Percentiles rank a stretch among this genome's conserved stretches.
Evolutionary conservation across 306 rosid genomes (phyloP).

Genomic region (Dryas octopetala): DNA sequence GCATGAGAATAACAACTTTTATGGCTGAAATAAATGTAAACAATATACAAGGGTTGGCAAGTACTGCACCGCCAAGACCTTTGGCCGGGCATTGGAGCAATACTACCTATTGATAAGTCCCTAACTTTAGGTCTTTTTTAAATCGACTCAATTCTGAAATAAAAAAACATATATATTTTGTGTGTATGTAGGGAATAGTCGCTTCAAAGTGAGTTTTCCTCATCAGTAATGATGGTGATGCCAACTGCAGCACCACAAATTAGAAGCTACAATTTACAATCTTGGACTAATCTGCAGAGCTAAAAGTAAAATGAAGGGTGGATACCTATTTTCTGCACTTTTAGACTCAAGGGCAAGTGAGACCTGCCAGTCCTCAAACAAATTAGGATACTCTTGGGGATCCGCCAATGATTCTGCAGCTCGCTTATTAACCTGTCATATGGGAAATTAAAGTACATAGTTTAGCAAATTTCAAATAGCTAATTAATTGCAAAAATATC

Average conservation of each 20-base stretch:
- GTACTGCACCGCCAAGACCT: not conserved
- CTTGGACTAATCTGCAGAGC: not conserved
- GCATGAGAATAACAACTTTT: not conserved
- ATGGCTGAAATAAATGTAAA: not conserved
- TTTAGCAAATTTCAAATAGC: not conserved
- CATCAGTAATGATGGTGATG: not conserved
- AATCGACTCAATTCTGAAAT: too few relatives aligned
- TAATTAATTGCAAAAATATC: not conserved
- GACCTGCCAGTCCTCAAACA: conserved; percentile 97
- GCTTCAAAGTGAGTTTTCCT: too few relatives aligned
- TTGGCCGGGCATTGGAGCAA: too few relatives aligned
- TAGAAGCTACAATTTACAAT: not conserved
- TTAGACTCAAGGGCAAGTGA: conserved; percentile 84
- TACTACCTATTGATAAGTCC: too few relatives aligned
- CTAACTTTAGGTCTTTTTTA: too few relatives aligned
- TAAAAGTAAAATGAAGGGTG: not conserved
- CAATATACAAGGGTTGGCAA: not conserved
- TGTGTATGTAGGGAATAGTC: too few relatives aligned
- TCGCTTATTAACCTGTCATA: conserved; percentile 69
- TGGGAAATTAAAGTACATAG: conserved; percentile 12
- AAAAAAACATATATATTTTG: too few relatives aligned
- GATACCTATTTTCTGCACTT: conserved; percentile 61
- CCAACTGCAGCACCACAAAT: not conserved
- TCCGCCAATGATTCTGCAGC: conserved; percentile 98
- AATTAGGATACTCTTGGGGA: conserved; percentile 95